Evolutionary conservation across 2,329 filamentous ascomycete genomes (phyloP), one percentile per base, ranked within the genome.

Genomic region (Verticillium albo-atrum): DNA sequence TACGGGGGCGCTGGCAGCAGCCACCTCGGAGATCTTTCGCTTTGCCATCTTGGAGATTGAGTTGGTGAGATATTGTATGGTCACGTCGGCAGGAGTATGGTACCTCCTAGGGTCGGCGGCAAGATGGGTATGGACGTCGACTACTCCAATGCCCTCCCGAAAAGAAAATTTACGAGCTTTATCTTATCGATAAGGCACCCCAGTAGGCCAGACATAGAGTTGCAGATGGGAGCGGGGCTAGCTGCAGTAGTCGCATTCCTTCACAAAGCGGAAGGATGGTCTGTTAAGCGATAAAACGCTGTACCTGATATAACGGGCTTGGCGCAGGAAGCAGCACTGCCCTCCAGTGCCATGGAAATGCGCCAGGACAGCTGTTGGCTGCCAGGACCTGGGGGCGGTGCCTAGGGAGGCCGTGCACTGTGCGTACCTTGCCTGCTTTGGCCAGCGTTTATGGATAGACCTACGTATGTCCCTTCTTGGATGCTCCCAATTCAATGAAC

Each of bases 1-100:
- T 17, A 62, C 66, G 3, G 60, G 27, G 23, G 55, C 42, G 47
- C 27, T 28, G n/a, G 27, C 51, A n/a, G 67, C 53, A 12, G 64
- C 59, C 25, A 63, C 68, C 23, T 74, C 71, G 62, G 75, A 71
- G 70, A 78, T 78, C 77, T 82, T 82, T 68, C 80, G 74, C 66
- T 82, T 82, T 20, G 69, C 77, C 80, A 82, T 82, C 61, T 55
- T 60, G 51, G 60, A 47, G 25, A 55, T 60, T 37, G 60, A 55
- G 25, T 23, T 47, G 47, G 27, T 61, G 35, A 30, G 27, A 32
- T 50, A 54, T 15, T 10, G 51, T 52, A 42, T 9, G 9, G 32
- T 34, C 6, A n/a, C 35, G 35, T 17, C n/a, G 9, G 35, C 17
- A 42, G 35, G n/a, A n/a, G 17, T 5, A 42, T 9, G n/a, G 28